These are phyloP conservation scores for Alternaria brassicae DNA, from an alignment of 2,329 filamentous ascomycete genomes.

Conservation along the genomic window DNA sequence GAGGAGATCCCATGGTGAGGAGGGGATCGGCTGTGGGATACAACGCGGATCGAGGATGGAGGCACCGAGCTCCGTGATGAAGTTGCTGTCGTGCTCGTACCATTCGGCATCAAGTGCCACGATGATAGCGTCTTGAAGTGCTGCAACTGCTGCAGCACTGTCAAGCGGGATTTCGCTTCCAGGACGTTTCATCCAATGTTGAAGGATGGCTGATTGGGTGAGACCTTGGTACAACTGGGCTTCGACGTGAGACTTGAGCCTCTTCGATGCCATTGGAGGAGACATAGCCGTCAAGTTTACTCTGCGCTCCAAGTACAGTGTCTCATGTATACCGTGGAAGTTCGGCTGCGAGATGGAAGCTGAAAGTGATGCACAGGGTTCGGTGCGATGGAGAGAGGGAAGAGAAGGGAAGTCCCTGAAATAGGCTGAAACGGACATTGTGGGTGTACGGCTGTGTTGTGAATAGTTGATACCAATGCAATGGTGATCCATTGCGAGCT, in stretches of 20 bases:
- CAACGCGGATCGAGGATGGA: conserved; percentile 15
- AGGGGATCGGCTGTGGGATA: background rate
- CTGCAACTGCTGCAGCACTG: background rate
- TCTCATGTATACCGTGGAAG: background rate
- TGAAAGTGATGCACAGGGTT: background rate
- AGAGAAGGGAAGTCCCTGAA: background rate
- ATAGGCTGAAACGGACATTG: background rate
- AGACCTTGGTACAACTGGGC: background rate
- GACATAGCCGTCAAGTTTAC: background rate
- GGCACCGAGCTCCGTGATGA: conserved; percentile 28
- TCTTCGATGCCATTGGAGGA: background rate
- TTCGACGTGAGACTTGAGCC: background rate
- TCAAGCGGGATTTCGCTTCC: background rate
- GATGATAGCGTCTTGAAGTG: conserved; percentile 18
- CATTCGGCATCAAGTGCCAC: conserved; percentile 27
- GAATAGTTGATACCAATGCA: background rate
- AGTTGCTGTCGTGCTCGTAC: conserved; percentile 17
- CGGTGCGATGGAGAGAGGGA: background rate
- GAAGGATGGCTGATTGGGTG: conserved; percentile 5
- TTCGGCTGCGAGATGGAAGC: background rate
- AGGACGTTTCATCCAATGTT: background rate
- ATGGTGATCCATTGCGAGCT: background rate
- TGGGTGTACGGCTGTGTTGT: background rate
- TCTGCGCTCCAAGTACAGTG: background rate
- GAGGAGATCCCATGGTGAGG: background rate